Base-by-base conservation (phyloP, 106 monocot species). In the Triglochin maritima region DNA sequence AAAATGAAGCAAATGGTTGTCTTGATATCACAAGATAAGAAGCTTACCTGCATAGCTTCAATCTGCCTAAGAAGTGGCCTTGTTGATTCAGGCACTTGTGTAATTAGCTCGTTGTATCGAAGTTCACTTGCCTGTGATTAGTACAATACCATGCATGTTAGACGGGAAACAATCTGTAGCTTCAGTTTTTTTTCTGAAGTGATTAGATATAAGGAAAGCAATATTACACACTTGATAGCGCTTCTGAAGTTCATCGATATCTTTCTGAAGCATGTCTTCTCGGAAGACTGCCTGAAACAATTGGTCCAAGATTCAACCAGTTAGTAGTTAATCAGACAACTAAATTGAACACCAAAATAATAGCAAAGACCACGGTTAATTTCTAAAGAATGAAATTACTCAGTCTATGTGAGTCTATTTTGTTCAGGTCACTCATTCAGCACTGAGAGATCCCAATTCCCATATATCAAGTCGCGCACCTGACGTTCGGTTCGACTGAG, bases 1-100 rank as follows among this genome's bases (percentile, higher is more conserved):
- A 62, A 62, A 62, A 46, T 12, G 62, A 46, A 62, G 7, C 4
- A 12, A 10, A 60, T 3, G 4, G 17, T 50, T 7, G 11, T 49
- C 17, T 65, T 15, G 17, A 50, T 5, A 53, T 67, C 29, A 64
- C 46, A 6, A 9, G 17, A 17, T 49, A 64, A 64, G n/a, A 17
- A 17, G 47, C 15, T 64, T 49, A 96, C 96, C 96, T 96, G 96
- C 83, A 96, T 91, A 14, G 91, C 90, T 86, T 96, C 96, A 70
- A 96, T 96, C 71, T 96, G 96, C 74, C 96, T 85, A 60, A 96
- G 63, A 42, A 96, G 82, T 62, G 96, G 96, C 64, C 91, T 80
- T 57, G 96, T 96, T 51, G 96, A 96, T 56, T 96, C 96, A 48
- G 91, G 91, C 70, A 96, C 91, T 81, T 96, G 85, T 53, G 91